phyloP scores from a whole-genome alignment of 2,329 filamentous ascomycete genomes.

The Microascus cirrosus region DNA sequence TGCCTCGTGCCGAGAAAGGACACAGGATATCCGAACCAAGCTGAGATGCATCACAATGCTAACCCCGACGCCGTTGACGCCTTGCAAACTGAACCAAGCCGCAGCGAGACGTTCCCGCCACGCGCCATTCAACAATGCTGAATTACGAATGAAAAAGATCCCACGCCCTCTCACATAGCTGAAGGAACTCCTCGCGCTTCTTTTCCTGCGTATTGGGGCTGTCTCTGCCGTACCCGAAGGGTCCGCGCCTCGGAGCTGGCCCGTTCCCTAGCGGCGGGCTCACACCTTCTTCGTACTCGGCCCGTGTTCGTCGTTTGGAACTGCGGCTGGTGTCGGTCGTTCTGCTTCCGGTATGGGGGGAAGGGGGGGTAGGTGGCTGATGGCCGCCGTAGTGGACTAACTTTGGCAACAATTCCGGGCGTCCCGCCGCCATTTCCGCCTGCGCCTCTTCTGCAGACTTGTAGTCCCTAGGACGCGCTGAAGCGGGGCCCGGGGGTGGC shows the following conservation, averaged over 20 bases:
- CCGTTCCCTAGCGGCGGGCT: conserved; percentile 76
- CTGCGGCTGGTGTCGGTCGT: conserved; percentile 41
- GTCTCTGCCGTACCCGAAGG: conserved; percentile 72
- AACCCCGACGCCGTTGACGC: neutral
- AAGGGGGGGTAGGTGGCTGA: conserved; percentile 85
- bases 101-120: neutral
- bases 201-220: conserved; percentile 70
- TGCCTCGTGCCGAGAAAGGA: neutral
- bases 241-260: conserved; percentile 51
- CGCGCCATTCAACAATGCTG: neutral
- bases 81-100: neutral
- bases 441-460: conserved; percentile 94
- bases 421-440: conserved; percentile 78
- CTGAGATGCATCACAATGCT: neutral
- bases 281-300: conserved; percentile 88
- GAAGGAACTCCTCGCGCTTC: conserved; percentile 89
- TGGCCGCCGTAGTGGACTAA: conserved; percentile 92
- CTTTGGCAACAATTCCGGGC: conserved; percentile 83
- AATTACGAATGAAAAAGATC: conserved; percentile 86
- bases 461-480: conserved; percentile 69
- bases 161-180: conserved; percentile 82
- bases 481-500: conserved; percentile 38
- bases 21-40: neutral
- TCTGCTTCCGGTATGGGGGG: conserved; percentile 49
- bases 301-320: conserved; percentile 65